These are phyloP conservation scores for Volvox carteri DNA, from an alignment of 163 green algal species.

Conservation along the genomic window DNA sequence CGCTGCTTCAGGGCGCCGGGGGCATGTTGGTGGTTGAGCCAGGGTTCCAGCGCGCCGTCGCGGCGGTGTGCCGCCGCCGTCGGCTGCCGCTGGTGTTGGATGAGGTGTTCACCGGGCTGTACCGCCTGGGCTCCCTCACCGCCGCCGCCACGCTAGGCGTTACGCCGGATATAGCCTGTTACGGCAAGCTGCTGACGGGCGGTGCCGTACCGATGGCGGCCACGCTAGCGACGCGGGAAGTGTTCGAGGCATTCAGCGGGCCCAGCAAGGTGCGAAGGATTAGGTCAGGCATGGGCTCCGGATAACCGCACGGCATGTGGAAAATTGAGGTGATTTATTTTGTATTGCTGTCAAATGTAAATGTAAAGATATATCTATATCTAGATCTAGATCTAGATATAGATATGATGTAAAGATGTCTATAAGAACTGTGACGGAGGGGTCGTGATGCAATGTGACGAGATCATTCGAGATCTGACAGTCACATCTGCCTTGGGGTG, in stretches of 20 bases:
- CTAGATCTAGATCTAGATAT: too few relatives aligned
- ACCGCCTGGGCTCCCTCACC: conserved; percentile 79
- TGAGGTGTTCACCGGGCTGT: conserved; percentile 95
- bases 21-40: conserved; percentile 97
- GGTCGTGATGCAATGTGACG: too few relatives aligned
- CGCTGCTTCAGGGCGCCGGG: conserved; percentile 91
- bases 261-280: conserved; percentile 70
- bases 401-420: too few relatives aligned
- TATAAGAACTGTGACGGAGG: too few relatives aligned
- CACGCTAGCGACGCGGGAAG: conserved; percentile 85
- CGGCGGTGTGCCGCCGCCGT: conserved; percentile 70
- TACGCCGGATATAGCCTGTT: conserved; percentile 90
- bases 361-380: too few relatives aligned
- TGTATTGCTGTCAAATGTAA: too few relatives aligned
- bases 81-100: conserved; percentile 94
- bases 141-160: conserved; percentile 76
- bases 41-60: conserved; percentile 87
- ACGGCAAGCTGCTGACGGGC: conserved; percentile 92
- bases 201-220: conserved; percentile 85
- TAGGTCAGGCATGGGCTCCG: too few relatives aligned
- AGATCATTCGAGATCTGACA: too few relatives aligned
- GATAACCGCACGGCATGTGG: too few relatives aligned
- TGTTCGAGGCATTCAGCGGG: conserved; percentile 92
- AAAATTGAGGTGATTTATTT: too few relatives aligned
- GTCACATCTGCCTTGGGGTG: too few relatives aligned